Conservation (phyloP, 2,329 filamentous ascomycete genomes). For the Aspergillus luchuensis region DNA sequence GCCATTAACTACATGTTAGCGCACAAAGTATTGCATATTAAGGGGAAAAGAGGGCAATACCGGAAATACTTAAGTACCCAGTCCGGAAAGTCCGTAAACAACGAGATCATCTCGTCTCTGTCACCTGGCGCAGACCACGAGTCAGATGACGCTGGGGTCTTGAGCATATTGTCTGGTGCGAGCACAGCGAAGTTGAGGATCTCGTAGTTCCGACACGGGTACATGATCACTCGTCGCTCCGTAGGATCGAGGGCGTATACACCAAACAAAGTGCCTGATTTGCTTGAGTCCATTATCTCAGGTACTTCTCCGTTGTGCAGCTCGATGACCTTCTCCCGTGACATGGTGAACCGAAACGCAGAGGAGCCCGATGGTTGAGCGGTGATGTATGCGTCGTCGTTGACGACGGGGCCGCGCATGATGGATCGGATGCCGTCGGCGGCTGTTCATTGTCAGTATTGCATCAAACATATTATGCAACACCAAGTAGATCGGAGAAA, state of each 20-base stretch:
- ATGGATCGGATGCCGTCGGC: slow-evolving; percentile 16
- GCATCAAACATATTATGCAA: background rate
- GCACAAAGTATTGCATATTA: background rate
- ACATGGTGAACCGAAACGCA: slow-evolving; percentile 13
- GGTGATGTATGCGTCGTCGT: background rate
- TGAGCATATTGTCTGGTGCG: slow-evolving; percentile 10
- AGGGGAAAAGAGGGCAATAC: background rate
- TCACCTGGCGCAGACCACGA: slow-evolving; percentile 3
- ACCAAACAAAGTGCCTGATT: background rate
- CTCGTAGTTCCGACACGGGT: slow-evolving; percentile 15
- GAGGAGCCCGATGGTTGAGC: slow-evolving; percentile 6
- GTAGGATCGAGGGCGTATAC: slow-evolving; percentile 10
- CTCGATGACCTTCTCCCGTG: background rate
- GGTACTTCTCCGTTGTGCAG: background rate
- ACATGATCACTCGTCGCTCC: slow-evolving; percentile 10
- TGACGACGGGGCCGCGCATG: slow-evolving; percentile 7
- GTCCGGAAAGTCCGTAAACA: background rate
- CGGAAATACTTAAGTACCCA: background rate
- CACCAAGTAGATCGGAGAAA: background rate
- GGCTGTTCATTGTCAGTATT: background rate
- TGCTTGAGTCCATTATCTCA: background rate
- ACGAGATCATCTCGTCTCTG: background rate
- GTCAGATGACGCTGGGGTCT: background rate
- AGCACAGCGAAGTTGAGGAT: slow-evolving; percentile 14
- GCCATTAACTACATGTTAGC: background rate